A percentile compares a stretch with the other conserved stretches of the same genome.
Conservation (phyloP, 192 early-diverging fungal species). For the Endogone sp. region DNA sequence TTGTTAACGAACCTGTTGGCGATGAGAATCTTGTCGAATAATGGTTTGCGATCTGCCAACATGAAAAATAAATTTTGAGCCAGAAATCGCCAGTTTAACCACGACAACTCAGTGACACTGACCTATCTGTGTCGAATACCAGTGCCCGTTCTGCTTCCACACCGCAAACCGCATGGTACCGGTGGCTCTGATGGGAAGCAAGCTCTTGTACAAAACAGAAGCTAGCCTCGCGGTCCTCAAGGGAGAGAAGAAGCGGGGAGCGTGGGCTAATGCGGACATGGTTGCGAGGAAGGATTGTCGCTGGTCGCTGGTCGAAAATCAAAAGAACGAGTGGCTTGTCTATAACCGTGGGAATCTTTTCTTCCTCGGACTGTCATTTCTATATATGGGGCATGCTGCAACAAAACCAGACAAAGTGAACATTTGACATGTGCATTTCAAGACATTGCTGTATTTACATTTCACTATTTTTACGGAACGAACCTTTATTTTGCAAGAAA, state of each 20-base stretch:
- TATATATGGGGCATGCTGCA: too few relatives aligned
- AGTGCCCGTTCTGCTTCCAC: constrained; percentile 29
- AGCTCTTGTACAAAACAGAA: constrained; percentile 8
- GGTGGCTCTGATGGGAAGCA: constrained; percentile 23
- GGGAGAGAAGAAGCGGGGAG: neutral
- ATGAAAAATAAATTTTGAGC: neutral
- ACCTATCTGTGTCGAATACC: constrained; percentile 46
- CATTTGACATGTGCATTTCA: too few relatives aligned
- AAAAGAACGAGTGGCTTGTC: too few relatives aligned
- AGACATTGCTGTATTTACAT: too few relatives aligned
- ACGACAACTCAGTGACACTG: neutral
- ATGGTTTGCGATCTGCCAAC: constrained; percentile 57
- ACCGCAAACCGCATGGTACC: constrained; percentile 28
- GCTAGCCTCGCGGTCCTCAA: neutral
- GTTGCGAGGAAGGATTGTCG: neutral
- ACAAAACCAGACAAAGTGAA: too few relatives aligned
- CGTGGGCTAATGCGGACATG: neutral
- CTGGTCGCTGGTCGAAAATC: too few relatives aligned
- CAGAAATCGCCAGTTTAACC: neutral
- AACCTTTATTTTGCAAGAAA: too few relatives aligned
- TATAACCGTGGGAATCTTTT: too few relatives aligned
- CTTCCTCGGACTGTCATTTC: too few relatives aligned
- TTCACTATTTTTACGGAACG: too few relatives aligned
- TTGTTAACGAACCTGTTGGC: constrained; percentile 71
- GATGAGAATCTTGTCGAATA: constrained; percentile 95